Evolutionary conservation across 306 rosid genomes (phyloP).

Genomic region (Prunus dulcis): DNA sequence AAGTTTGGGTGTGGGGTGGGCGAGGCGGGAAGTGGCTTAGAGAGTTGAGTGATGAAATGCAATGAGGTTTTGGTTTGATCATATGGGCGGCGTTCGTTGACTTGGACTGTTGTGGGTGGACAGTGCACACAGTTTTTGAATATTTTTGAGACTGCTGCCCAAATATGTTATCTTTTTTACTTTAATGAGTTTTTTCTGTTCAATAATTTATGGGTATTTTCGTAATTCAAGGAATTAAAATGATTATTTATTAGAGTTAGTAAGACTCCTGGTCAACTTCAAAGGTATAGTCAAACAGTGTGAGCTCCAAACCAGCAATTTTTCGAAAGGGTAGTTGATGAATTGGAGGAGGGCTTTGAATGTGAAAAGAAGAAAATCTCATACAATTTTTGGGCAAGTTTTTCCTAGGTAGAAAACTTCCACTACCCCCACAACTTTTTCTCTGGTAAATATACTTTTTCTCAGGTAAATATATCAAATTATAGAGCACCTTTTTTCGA

Average conservation of each 20-base stretch:
- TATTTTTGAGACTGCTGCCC: background rate
- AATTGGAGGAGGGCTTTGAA: background rate
- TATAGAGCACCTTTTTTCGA: no score
- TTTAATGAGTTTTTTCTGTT: background rate
- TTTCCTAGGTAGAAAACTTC: background rate
- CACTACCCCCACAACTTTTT: background rate
- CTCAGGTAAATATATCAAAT: no score
- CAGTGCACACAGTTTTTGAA: background rate
- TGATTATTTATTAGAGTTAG: background rate
- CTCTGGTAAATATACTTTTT: background rate
- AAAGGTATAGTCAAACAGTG: background rate
- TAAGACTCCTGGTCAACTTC: no score
- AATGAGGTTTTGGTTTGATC: background rate
- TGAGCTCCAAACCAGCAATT: background rate
- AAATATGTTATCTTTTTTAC: no score
- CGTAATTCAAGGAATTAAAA: background rate
- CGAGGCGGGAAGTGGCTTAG: constrained; percentile 1
- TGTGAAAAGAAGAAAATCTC: background rate
- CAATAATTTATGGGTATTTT: background rate
- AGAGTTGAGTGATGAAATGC: background rate
- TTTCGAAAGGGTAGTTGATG: background rate
- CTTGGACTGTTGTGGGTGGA: background rate
- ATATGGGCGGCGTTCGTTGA: constrained; percentile 8
- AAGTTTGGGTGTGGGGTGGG: constrained; percentile 1
- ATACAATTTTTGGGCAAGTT: background rate